These are phyloP conservation scores for Tylopilus subfusipes DNA, from an alignment of 768 basidiomycete genomes.

Conservation along the genomic window DNA sequence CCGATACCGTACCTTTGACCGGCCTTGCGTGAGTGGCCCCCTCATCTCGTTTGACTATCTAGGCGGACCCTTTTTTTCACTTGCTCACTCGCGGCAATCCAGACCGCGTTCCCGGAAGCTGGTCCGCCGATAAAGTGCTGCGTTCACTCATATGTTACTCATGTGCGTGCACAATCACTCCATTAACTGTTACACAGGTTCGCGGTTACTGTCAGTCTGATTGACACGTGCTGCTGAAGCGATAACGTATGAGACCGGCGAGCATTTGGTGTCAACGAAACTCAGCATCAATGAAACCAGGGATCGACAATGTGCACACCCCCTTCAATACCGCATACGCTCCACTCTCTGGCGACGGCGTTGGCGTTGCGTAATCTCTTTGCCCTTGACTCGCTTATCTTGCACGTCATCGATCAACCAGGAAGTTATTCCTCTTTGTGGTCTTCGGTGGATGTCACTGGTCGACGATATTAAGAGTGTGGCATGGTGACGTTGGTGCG, in stretches of 20 bases:
- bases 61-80: not conserved
- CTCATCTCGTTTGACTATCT: too few relatives aligned
- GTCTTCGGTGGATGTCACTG: not conserved
- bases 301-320: constrained; percentile 11
- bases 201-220: not conserved
- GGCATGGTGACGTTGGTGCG: constrained; percentile 9
- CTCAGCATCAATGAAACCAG: constrained; percentile 7
- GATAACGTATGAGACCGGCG: constrained; percentile 17
- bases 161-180: not conserved
- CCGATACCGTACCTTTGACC: not conserved
- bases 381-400: not conserved
- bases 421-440: not conserved
- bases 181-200: not conserved
- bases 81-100: not conserved
- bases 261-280: not conserved
- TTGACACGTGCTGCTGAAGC: constrained; percentile 10
- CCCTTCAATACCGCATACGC: not conserved
- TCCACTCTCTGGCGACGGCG: not conserved
- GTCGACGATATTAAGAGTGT: constrained; percentile 4
- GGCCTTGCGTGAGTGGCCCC: not conserved
- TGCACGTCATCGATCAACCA: not conserved
- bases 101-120: not conserved
- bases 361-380: constrained; percentile 5
- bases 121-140: not conserved
- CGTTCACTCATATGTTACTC: not conserved